A percentile compares a stretch with the other conserved stretches of the same genome.
Evolutionary conservation across 1,284 basidiomycete genomes (phyloP).

Genomic region (Puccinia coronata): DNA sequence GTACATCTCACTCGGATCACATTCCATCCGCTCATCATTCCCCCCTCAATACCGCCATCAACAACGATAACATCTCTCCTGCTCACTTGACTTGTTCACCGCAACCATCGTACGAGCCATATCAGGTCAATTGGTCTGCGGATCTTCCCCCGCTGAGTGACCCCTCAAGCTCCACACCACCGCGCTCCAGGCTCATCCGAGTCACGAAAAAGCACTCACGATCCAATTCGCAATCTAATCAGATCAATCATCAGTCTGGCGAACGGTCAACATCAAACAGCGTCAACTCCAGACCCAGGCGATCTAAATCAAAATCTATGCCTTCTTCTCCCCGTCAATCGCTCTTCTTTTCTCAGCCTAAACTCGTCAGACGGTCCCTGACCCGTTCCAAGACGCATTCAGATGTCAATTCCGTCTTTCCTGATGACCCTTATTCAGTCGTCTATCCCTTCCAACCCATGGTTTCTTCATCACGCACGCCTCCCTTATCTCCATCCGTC

Average conservation of each 20-base stretch:
- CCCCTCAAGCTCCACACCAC: background rate
- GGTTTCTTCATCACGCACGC: background rate
- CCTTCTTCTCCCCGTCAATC: conserved; percentile 8
- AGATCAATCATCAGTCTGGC: background rate
- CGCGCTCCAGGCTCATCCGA: background rate
- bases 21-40: background rate
- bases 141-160: background rate
- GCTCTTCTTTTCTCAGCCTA: background rate
- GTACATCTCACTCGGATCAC: background rate
- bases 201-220: background rate
- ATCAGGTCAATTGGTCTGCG: conserved; percentile 1
- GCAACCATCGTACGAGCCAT: background rate
- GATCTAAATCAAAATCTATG: background rate
- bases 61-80: background rate
- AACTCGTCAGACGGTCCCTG: background rate
- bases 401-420: background rate
- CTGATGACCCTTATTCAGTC: conserved; percentile 5
- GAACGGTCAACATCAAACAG: background rate
- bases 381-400: conserved; percentile 27
- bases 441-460: conserved; percentile 6
- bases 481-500: background rate
- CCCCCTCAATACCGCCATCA: background rate
- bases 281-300: background rate
- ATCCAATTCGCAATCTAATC: background rate
- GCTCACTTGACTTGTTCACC: background rate